Evolutionary conservation across 208 protist species (phyloP).

Genomic region (Leishmania guyanensis): DNA sequence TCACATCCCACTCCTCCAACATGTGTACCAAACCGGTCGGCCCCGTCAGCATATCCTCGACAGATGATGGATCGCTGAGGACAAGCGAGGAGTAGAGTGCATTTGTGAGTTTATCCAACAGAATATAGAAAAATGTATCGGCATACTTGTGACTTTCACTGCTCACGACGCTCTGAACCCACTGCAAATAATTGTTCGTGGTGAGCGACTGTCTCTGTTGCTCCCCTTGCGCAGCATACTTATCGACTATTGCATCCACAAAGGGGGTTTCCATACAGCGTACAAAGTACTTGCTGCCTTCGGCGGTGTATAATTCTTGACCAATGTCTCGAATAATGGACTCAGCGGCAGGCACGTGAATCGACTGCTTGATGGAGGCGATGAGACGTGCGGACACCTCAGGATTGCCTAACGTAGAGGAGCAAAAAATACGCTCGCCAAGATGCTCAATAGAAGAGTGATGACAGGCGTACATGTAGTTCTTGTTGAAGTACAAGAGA

Average conservation of each 20-base stretch:
- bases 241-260: constrained; percentile 30
- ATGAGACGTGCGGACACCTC: constrained; percentile 21
- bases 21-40: constrained; percentile 19
- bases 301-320: constrained; percentile 30
- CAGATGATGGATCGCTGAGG: constrained; percentile 15
- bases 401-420: constrained; percentile 23
- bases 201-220: constrained; percentile 10
- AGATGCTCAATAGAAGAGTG: constrained; percentile 47
- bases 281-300: constrained; percentile 28
- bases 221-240: constrained; percentile 19
- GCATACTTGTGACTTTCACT: constrained; percentile 21
- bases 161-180: constrained; percentile 24
- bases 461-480: constrained; percentile 40
- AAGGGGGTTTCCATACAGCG: constrained; percentile 37
- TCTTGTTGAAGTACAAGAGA: constrained; percentile 74
- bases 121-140: constrained; percentile 30
- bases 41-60: constrained; percentile 26
- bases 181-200: constrained; percentile 27
- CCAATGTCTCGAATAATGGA: constrained; percentile 23
- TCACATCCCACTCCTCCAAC: constrained; percentile 26
- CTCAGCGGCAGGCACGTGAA: constrained; percentile 16
- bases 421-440: constrained; percentile 59
- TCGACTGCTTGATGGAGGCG: constrained; percentile 21
- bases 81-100: constrained; percentile 29
- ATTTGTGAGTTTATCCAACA: constrained; percentile 27